phyloP scores from a whole-genome alignment of 129 eudicot genomes.

The Scalesia atractyloides region DNA sequence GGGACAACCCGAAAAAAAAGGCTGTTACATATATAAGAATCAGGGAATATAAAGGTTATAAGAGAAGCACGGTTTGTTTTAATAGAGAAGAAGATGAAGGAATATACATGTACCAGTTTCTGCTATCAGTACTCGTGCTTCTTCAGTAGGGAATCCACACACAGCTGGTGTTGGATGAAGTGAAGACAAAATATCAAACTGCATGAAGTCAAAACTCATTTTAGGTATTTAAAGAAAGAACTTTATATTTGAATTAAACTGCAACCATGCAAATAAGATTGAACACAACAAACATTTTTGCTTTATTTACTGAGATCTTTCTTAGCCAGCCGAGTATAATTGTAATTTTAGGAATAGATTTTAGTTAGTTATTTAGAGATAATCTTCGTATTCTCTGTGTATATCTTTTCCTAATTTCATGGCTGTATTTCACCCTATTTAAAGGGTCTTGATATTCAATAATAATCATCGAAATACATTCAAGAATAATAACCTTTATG shows the following conservation, averaged over 20 bases:
- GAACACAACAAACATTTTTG: background rate
- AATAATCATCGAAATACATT: too few relatives aligned
- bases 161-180: conserved; percentile 99
- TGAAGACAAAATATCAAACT: conserved; percentile 82
- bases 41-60: background rate
- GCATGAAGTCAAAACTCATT: conserved; percentile 25
- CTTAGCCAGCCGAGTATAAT: too few relatives aligned
- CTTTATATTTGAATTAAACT: background rate
- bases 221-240: conserved; percentile 11
- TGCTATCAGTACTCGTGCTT: conserved; percentile 77
- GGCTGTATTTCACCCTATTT: too few relatives aligned
- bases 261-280: conserved; percentile 1
- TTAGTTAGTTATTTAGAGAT: too few relatives aligned
- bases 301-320: background rate
- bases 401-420: too few relatives aligned
- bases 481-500: too few relatives aligned
- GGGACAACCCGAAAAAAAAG: background rate
- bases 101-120: conserved; percentile 75
- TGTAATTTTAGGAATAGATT: too few relatives aligned
- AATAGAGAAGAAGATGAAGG: conserved; percentile 26
- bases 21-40: background rate
- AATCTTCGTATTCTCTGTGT: too few relatives aligned
- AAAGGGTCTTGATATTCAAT: too few relatives aligned
- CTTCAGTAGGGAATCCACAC: conserved; percentile 92
- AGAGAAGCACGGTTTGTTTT: background rate